phyloP scores from a whole-genome alignment of 2,329 filamentous ascomycete species.

The Neofusicoccum umdonicola region DNA sequence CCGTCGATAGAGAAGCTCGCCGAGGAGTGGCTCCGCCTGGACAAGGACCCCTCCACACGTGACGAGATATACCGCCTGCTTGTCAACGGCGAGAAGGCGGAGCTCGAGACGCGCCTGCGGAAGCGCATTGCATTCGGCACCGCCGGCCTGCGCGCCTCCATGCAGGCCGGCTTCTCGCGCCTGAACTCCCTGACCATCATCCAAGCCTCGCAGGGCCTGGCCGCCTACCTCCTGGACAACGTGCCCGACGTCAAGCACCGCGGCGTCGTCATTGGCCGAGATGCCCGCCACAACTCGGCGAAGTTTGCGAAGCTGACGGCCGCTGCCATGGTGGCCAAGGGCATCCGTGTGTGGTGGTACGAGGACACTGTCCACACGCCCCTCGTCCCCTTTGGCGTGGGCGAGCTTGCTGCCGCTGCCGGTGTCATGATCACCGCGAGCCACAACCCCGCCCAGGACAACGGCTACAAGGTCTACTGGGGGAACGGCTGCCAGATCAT shows the following conservation, averaged over 20 bases:
- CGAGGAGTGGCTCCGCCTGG: constrained; percentile 58
- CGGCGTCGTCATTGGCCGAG: constrained; percentile 60
- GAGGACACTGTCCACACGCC: constrained; percentile 58
- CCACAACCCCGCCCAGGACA: constrained; percentile 63
- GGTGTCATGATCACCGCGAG: constrained; percentile 67
- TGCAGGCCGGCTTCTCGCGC: constrained; percentile 63
- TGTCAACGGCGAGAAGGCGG: constrained; percentile 42
- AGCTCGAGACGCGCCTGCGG: constrained; percentile 54
- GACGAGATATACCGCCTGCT: constrained; percentile 55
- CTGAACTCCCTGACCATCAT: constrained; percentile 61
- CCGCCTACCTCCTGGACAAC: constrained; percentile 55
- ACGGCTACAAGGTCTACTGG: constrained; percentile 69
- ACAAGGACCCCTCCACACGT: constrained; percentile 53
- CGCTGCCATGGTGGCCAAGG: constrained; percentile 57
- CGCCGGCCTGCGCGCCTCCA: constrained; percentile 61
- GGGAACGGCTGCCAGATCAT: constrained; percentile 65
- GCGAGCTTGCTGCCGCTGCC: constrained; percentile 52
- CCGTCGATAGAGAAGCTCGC: constrained; percentile 44
- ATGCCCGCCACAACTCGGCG: constrained; percentile 62
- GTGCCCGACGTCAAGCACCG: constrained; percentile 41
- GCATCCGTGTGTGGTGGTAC: constrained; percentile 60
- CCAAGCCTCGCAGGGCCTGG: constrained; percentile 64
- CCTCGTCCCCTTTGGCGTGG: constrained; percentile 61
- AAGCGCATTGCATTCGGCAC: constrained; percentile 62
- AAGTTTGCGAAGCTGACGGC: constrained; percentile 61